A percentile compares a stretch with the other conserved stretches of the same genome.
phyloP scores from a whole-genome alignment of 1,284 basidiomycete genomes.

The Rhodotorula sp. region DNA sequence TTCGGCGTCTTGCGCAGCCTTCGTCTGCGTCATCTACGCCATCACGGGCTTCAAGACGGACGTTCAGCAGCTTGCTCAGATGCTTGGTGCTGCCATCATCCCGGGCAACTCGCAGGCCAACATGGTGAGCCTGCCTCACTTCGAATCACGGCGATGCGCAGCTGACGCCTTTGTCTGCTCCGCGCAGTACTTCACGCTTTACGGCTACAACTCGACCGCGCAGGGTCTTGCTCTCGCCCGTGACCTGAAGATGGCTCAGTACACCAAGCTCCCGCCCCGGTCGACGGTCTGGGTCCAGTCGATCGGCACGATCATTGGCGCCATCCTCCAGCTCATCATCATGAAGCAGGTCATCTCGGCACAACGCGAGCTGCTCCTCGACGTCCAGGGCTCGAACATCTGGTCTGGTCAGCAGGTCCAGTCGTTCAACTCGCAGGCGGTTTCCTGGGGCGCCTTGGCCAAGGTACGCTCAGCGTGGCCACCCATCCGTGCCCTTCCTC shows the following conservation, averaged over 20 bases:
- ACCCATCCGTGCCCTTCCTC: background rate
- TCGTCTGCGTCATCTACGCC: constrained; percentile 61
- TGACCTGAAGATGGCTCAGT: constrained; percentile 73
- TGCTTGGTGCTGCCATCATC: constrained; percentile 64
- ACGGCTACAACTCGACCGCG: constrained; percentile 51
- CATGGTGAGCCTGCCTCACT: constrained; percentile 48
- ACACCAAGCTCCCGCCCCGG: constrained; percentile 62
- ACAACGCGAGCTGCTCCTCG: constrained; percentile 57
- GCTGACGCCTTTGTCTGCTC: background rate
- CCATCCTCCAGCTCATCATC: constrained; percentile 54
- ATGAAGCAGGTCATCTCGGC: constrained; percentile 60
- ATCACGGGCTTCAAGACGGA: constrained; percentile 55
- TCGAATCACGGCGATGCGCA: background rate
- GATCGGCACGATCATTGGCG: constrained; percentile 65
- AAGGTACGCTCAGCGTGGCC: constrained; percentile 39
- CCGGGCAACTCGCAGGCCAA: constrained; percentile 67
- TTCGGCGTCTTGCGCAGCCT: constrained; percentile 56
- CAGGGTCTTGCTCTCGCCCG: constrained; percentile 58
- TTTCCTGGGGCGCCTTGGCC: constrained; percentile 66
- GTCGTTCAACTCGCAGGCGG: constrained; percentile 62
- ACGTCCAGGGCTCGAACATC: constrained; percentile 54
- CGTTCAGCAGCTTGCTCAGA: constrained; percentile 60
- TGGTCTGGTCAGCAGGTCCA: constrained; percentile 60
- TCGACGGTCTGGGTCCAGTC: constrained; percentile 68
- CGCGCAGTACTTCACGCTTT: constrained; percentile 44